phyloP scores from a whole-genome alignment of 257 asterid species.

The Plantago ovata region DNA sequence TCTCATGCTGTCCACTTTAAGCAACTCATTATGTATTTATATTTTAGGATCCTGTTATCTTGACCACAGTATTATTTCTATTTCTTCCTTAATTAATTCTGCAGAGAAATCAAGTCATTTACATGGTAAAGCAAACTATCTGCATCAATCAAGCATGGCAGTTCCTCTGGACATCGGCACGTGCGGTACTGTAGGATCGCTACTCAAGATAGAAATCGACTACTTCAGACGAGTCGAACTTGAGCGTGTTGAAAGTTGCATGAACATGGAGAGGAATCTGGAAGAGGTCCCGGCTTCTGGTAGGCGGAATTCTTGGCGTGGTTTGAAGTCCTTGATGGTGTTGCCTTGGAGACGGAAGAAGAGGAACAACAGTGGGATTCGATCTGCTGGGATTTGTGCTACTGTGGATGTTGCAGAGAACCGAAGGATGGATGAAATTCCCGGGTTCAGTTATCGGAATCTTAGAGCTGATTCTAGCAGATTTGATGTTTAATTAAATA shows the following conservation, averaged over 20 bases:
- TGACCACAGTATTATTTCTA: neutral
- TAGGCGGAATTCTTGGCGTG: slow-evolving; percentile 27
- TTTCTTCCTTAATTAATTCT: slow-evolving; percentile 5
- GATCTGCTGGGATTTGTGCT: slow-evolving; percentile 6
- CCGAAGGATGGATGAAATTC: neutral
- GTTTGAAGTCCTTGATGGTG: slow-evolving; percentile 22
- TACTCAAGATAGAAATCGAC: slow-evolving; percentile 5
- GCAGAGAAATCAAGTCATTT: neutral
- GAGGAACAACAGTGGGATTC: slow-evolving; percentile 23
- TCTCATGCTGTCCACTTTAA: slow-evolving; percentile 17
- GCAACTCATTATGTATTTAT: neutral
- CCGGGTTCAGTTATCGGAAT: slow-evolving; percentile 13
- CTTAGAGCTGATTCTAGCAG: slow-evolving; percentile 12
- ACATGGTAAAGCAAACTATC: neutral
- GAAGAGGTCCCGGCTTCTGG: slow-evolving; percentile 17
- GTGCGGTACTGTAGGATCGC: slow-evolving; percentile 13
- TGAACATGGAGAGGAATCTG: slow-evolving; percentile 23
- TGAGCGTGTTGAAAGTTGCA: slow-evolving; percentile 16
- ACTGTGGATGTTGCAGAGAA: slow-evolving; percentile 10
- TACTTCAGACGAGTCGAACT: slow-evolving; percentile 10
- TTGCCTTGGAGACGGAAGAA: slow-evolving; percentile 21
- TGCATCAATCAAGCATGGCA: neutral
- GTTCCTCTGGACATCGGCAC: slow-evolving; percentile 11
- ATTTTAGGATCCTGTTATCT: neutral
- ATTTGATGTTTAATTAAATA: slow-evolving; percentile 9